Evolutionary conservation across 345 rosid genomes (phyloP).

Genomic region (Rhodomyrtus tomentosa): DNA sequence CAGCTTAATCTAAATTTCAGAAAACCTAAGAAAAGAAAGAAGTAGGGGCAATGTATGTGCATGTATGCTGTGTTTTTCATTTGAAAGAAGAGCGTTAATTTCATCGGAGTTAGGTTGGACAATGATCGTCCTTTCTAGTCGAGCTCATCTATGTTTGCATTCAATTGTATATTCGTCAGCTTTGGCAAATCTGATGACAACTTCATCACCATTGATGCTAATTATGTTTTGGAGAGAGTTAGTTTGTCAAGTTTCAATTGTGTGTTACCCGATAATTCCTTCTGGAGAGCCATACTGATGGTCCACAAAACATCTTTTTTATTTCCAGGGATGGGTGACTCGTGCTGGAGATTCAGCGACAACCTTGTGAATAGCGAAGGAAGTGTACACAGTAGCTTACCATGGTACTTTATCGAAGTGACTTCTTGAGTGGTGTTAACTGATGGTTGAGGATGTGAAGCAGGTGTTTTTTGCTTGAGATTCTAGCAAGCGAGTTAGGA

Average conservation of each 20-base stretch:
- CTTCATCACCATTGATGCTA: background rate
- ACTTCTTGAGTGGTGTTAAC: background rate
- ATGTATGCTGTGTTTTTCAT: background rate
- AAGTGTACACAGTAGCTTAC: background rate
- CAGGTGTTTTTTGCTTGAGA: background rate
- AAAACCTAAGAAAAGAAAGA: background rate
- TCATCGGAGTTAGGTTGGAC: background rate
- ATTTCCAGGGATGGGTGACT: background rate
- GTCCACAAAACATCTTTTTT: background rate
- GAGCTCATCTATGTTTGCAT: background rate
- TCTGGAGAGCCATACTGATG: background rate
- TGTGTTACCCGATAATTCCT: background rate
- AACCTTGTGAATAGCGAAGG: conserved; percentile 2
- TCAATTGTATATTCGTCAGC: background rate
- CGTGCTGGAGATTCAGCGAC: background rate
- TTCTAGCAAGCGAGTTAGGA: background rate
- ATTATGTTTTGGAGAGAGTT: background rate
- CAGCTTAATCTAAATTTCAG: background rate
- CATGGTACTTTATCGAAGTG: background rate
- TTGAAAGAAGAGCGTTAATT: background rate
- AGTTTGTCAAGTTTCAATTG: background rate
- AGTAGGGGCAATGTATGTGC: background rate
- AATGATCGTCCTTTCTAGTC: background rate
- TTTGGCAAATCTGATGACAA: background rate
- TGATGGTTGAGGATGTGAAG: background rate